phyloP scores from a whole-genome alignment of 176 grass and related monocot species.

The Eragrostis nindensis region DNA sequence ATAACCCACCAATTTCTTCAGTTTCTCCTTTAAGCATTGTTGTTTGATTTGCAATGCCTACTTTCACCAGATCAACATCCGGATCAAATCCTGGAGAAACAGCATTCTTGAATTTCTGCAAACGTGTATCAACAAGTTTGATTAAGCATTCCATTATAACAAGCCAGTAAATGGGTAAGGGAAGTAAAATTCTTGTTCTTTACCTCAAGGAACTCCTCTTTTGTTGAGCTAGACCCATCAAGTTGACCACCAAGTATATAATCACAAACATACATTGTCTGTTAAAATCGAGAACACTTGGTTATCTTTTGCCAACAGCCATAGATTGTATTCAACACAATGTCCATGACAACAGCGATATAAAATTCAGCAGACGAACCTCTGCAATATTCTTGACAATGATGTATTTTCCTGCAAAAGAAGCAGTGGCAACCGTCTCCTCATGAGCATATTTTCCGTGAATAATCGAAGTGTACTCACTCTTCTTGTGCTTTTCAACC shows the following conservation, averaged over 20 bases:
- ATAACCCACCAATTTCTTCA: slow-evolving; percentile 84
- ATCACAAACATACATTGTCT: slow-evolving; percentile 90
- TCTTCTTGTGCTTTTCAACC: slow-evolving; percentile 99
- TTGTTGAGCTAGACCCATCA: slow-evolving; percentile 95
- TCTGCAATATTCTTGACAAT: slow-evolving; percentile 91
- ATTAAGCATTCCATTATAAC: slow-evolving; percentile 25
- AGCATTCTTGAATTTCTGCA: slow-evolving; percentile 95
- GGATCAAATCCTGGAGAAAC: slow-evolving; percentile 94
- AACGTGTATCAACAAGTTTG: not conserved
- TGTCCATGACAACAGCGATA: slow-evolving; percentile 14
- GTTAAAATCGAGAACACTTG: slow-evolving; percentile 29
- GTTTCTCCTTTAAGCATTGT: slow-evolving; percentile 99
- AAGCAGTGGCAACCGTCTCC: slow-evolving; percentile 95
- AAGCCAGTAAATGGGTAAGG: slow-evolving; percentile 21
- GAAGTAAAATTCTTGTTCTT: not conserved
- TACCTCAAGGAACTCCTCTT: slow-evolving; percentile 84
- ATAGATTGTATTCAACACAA: not conserved
- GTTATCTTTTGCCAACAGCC: slow-evolving; percentile 13
- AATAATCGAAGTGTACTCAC: slow-evolving; percentile 94
- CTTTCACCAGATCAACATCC: slow-evolving; percentile 82
- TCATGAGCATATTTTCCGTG: slow-evolving; percentile 97
- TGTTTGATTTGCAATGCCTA: slow-evolving; percentile 99
- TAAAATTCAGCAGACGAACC: slow-evolving; percentile 46
- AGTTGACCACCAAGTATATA: slow-evolving; percentile 94
- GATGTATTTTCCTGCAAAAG: slow-evolving; percentile 91